Evolutionary conservation across 2,329 filamentous ascomycete genomes (phyloP).

Genomic region (Pestalotiopsis sp.): DNA sequence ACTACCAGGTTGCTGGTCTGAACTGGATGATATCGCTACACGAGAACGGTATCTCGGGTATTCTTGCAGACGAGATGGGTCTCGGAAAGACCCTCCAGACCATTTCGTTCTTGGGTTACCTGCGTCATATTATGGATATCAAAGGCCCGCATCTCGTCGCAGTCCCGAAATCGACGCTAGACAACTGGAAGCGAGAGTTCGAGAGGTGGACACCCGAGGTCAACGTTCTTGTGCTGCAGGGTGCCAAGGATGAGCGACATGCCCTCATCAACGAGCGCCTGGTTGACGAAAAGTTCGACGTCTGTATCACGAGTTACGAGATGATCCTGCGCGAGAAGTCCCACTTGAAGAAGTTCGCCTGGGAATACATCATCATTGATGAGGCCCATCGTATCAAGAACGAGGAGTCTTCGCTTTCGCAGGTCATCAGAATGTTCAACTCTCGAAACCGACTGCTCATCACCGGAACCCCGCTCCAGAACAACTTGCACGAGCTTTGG

Average conservation of each 20-base stretch:
- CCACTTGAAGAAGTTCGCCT: slow-evolving; percentile 94
- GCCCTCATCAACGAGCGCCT: slow-evolving; percentile 86
- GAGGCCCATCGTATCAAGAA: slow-evolving; percentile 99
- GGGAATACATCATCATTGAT: slow-evolving; percentile 99
- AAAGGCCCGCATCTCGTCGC: slow-evolving; percentile 87
- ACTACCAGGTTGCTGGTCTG: slow-evolving; percentile 92
- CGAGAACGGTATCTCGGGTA: slow-evolving; percentile 98
- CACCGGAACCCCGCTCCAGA: slow-evolving; percentile 94
- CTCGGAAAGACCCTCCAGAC: slow-evolving; percentile 97
- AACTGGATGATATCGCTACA: slow-evolving; percentile 98
- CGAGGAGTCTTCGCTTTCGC: slow-evolving; percentile 93
- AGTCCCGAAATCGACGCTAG: slow-evolving; percentile 94
- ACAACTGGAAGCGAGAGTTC: slow-evolving; percentile 98
- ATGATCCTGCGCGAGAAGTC: slow-evolving; percentile 97
- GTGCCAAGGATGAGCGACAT: slow-evolving; percentile 90
- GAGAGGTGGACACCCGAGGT: slow-evolving; percentile 92
- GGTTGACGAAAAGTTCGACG: slow-evolving; percentile 94
- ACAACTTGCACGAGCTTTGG: slow-evolving; percentile 98
- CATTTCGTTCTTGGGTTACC: slow-evolving; percentile 92
- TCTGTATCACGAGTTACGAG: slow-evolving; percentile 98
- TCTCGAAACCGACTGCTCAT: slow-evolving; percentile 94
- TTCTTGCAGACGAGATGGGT: slow-evolving; percentile 98
- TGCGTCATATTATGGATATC: slow-evolving; percentile 87
- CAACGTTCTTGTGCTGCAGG: slow-evolving; percentile 90
- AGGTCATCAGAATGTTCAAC: slow-evolving; percentile 94